A percentile compares a stretch with the other conserved stretches of the same genome.
Evolutionary conservation across 768 basidiomycete species (phyloP).

Genomic region (Neoboletus magnificus): DNA sequence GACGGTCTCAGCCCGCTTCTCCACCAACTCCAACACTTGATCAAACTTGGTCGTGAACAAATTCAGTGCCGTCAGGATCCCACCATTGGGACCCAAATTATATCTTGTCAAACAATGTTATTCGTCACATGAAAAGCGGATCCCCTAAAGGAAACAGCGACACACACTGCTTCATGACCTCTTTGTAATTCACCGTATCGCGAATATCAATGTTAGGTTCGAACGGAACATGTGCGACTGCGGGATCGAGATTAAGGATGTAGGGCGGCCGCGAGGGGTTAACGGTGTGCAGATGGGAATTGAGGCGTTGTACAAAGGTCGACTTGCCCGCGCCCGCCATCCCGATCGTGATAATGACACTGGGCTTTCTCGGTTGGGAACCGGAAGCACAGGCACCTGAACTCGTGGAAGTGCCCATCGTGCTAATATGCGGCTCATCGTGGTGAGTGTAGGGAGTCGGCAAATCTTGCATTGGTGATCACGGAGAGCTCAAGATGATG

Average conservation of each 20-base stretch:
- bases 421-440: not conserved
- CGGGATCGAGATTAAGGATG: conserved; percentile 96
- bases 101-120: conserved; percentile 54
- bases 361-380: conserved; percentile 49
- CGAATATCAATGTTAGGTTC: conserved; percentile 97
- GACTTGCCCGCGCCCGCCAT: conserved; percentile 99
- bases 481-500: too few relatives aligned
- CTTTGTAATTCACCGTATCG: conserved; percentile 94
- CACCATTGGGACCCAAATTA: conserved; percentile 97
- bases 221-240: conserved; percentile 87
- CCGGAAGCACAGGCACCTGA: not conserved
- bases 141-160: conserved; percentile 30
- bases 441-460: not conserved
- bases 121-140: conserved; percentile 13
- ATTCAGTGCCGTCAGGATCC: conserved; percentile 95
- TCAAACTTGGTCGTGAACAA: conserved; percentile 99
- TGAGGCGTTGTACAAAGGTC: conserved; percentile 93
- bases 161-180: conserved; percentile 99
- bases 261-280: conserved; percentile 76
- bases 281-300: conserved; percentile 79
- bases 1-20: conserved; percentile 83
- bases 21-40: conserved; percentile 87
- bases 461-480: too few relatives aligned
- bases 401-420: conserved; percentile 23
- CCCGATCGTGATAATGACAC: conserved; percentile 86